Evolutionary conservation across 2,329 filamentous ascomycete species (phyloP).

Genomic region (Waltergamsia citrina): DNA sequence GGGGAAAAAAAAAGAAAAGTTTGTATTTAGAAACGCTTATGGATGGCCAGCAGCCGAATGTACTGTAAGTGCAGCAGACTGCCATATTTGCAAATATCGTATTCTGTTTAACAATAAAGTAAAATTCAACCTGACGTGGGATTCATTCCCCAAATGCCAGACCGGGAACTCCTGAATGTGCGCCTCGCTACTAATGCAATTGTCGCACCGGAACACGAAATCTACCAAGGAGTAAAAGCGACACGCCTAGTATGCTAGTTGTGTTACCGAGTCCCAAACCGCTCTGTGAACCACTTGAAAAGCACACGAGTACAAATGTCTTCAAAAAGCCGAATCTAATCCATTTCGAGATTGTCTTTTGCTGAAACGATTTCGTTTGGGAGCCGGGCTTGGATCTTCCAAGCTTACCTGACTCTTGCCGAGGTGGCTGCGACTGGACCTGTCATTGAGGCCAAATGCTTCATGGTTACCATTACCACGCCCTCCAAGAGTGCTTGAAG

Average conservation of each 20-base stretch:
- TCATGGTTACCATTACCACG: constrained; percentile 39
- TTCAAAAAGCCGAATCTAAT: constrained; percentile 76
- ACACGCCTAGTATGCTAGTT: neutral
- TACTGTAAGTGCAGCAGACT: too few relatives aligned
- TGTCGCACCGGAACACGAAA: constrained; percentile 9
- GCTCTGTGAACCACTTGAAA: too few relatives aligned
- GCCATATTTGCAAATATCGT: too few relatives aligned
- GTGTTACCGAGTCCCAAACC: too few relatives aligned
- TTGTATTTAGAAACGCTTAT: too few relatives aligned
- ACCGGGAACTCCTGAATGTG: constrained; percentile 16
- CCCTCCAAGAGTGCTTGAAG: constrained; percentile 62
- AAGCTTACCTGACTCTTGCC: constrained; percentile 48
- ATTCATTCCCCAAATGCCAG: constrained; percentile 11
- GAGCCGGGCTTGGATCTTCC: constrained; percentile 32
- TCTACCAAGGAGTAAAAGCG: neutral
- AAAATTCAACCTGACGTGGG: too few relatives aligned
- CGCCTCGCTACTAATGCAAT: constrained; percentile 23
- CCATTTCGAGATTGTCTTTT: constrained; percentile 91
- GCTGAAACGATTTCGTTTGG: constrained; percentile 66
- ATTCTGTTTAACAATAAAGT: too few relatives aligned
- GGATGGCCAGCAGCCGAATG: too few relatives aligned
- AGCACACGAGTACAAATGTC: too few relatives aligned
- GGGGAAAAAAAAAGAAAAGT: too few relatives aligned
- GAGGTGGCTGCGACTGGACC: constrained; percentile 45
- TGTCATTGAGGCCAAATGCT: constrained; percentile 37